phyloP scores from a whole-genome alignment of 2,329 filamentous ascomycete species.

The Cercospora beticola region DNA sequence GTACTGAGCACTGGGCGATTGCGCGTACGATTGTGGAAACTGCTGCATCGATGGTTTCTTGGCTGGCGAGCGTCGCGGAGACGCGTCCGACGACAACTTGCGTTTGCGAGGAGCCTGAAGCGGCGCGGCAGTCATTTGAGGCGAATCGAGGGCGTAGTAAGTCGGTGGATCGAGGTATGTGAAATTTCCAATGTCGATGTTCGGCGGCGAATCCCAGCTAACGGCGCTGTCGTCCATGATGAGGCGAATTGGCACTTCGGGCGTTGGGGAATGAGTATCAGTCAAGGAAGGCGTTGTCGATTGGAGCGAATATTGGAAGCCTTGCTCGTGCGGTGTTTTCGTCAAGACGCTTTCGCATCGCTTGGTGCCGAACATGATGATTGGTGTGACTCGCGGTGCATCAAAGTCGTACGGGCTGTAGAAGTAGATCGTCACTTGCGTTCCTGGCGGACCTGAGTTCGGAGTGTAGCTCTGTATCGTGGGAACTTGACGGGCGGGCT shows the following conservation, averaged over 20 bases:
- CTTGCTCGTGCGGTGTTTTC: slow-evolving; percentile 55
- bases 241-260: slow-evolving; percentile 59
- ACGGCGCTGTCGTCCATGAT: slow-evolving; percentile 54
- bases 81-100: slow-evolving; percentile 55
- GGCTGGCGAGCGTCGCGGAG: slow-evolving; percentile 48
- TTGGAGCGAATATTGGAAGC: slow-evolving; percentile 69
- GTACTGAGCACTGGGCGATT: slow-evolving; percentile 41
- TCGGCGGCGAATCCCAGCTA: slow-evolving; percentile 42
- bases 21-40: slow-evolving; percentile 32
- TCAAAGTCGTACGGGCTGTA: slow-evolving; percentile 72
- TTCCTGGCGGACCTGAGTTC: slow-evolving; percentile 64
- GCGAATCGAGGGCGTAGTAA: slow-evolving; percentile 34
- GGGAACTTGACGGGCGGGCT: slow-evolving; percentile 59
- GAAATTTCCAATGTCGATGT: slow-evolving; percentile 59
- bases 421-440: slow-evolving; percentile 71
- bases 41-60: slow-evolving; percentile 44
- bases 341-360: slow-evolving; percentile 67
- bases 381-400: slow-evolving; percentile 52
- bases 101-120: slow-evolving; percentile 52
- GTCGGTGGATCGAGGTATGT: slow-evolving; percentile 48
- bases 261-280: slow-evolving; percentile 56
- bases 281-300: slow-evolving; percentile 68
- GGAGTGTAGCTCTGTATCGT: slow-evolving; percentile 71
- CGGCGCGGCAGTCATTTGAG: slow-evolving; percentile 27
- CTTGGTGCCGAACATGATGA: slow-evolving; percentile 77